Percentiles rank a stretch among this genome's conserved stretches.
Conservation (phyloP, 2,329 filamentous ascomycete species). For the Coleophoma crateriformis region DNA sequence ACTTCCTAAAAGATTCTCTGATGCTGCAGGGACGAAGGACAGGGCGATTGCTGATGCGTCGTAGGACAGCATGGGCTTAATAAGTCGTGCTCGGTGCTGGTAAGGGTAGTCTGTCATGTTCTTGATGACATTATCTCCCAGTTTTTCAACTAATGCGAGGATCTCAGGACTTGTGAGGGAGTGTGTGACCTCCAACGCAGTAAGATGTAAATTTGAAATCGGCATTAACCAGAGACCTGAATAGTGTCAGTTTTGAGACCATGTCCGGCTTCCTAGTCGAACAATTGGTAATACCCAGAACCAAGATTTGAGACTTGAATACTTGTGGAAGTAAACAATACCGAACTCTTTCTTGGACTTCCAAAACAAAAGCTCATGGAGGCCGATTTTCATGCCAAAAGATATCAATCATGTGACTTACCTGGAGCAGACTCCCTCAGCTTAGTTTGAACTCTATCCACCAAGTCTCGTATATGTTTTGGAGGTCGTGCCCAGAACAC, state of each 20-base stretch:
- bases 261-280: too few relatives aligned
- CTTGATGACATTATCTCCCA: slow-evolving; percentile 48
- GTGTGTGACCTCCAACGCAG: slow-evolving; percentile 78
- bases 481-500: slow-evolving; percentile 87
- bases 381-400: neutral
- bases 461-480: slow-evolving; percentile 60
- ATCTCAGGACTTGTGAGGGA: slow-evolving; percentile 69
- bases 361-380: too few relatives aligned
- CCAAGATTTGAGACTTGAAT: too few relatives aligned
- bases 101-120: slow-evolving; percentile 62
- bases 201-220: slow-evolving; percentile 72
- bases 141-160: slow-evolving; percentile 47
- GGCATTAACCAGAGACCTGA: slow-evolving; percentile 86
- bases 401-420: slow-evolving; percentile 36
- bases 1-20: slow-evolving; percentile 41
- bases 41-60: slow-evolving; percentile 82
- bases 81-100: slow-evolving; percentile 64
- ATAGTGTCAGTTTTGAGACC: slow-evolving; percentile 2
- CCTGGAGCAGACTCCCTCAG: slow-evolving; percentile 62
- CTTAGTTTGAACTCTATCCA: slow-evolving; percentile 62
- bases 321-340: too few relatives aligned
- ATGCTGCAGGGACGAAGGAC: slow-evolving; percentile 77
- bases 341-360: too few relatives aligned
- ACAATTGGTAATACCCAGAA: too few relatives aligned
- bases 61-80: slow-evolving; percentile 78